Base-by-base conservation (phyloP, 2,329 filamentous ascomycete genomes). In the Pyrenochaeta sp. region DNA sequence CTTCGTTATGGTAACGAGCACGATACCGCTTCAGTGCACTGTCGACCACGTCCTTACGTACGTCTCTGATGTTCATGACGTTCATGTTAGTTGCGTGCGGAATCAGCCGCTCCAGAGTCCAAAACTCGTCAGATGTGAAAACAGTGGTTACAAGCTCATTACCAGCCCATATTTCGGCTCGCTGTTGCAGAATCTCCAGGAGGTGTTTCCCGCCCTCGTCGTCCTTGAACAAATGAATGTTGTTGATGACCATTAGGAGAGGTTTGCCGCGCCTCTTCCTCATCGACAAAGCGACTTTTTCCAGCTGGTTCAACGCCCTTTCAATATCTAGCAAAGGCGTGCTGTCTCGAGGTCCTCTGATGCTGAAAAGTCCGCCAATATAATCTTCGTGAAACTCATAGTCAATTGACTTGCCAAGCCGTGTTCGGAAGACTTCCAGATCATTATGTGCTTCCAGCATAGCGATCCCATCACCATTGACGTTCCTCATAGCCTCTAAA, bases 381-480 rank as follows among this genome's bases (percentile, higher is more conserved):
- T 96, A 97, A 77, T 99, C 95, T 78, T 98, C 94, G 69, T 98
- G 92, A 66, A 90, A 99, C 73, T 99, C 95, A 72, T 92, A 99
- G 75, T 99, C 93, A 42, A 98, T 83, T 0, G 93, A 91, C 74
- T 97, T 98, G 29, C 95, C 94, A 2, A 99, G 84, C 5, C 95
- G 86, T 35, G 97, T 89, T 7, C 95, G 89, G 73, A 99, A 96
- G 51, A 99, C 96, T 68, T 99, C 95, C 1, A 94, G 83, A 74
- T 98, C 92, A 6, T 92, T 89, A 75, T 98, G 95, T 1, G 94
- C 93, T 77, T 99, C 95, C 63, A 98, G 90, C 91, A 98, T 96
- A 60, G 92, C 90, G 41, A 94, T 88, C 12, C 91, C 91, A 51
- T 94, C 89, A 2, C 92, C 94, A 60, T 96, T 86, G 51, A 93